Percentiles rank a stretch among this genome's conserved stretches.
Evolutionary conservation across 768 basidiomycete genomes (phyloP).

Genomic region (Hemileccinum rubropunctum): DNA sequence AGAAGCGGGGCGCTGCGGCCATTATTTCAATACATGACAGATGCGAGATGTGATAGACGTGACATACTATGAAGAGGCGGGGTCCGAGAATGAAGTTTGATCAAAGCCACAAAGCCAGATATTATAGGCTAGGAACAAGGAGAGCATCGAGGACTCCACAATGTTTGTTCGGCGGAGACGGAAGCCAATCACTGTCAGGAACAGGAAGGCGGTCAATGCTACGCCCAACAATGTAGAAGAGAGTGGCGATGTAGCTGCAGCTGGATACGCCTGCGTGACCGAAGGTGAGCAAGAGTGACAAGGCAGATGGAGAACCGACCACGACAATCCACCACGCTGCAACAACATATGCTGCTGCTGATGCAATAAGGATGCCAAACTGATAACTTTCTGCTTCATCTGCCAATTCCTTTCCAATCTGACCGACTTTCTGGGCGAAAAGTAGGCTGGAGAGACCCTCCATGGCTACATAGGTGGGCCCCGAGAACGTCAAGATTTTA

Average conservation of each 20-base stretch:
- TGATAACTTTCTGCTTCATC: slow-evolving; percentile 74
- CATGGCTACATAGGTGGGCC: slow-evolving; percentile 76
- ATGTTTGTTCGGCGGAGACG: slow-evolving; percentile 85
- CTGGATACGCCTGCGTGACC: slow-evolving; percentile 65
- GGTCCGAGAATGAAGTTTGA: slow-evolving; percentile 67
- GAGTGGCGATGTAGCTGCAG: slow-evolving; percentile 78
- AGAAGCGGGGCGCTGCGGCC: slow-evolving; percentile 63
- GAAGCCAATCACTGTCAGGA: slow-evolving; percentile 91
- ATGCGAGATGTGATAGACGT: not conserved
- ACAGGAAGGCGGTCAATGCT: slow-evolving; percentile 83
- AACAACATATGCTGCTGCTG: slow-evolving; percentile 75
- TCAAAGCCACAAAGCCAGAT: slow-evolving; percentile 88
- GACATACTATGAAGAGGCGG: slow-evolving; percentile 74
- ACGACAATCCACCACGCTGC: slow-evolving; percentile 86
- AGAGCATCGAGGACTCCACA: slow-evolving; percentile 85
- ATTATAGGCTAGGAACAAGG: slow-evolving; percentile 86
- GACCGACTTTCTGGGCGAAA: slow-evolving; percentile 78
- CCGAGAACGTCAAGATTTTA: slow-evolving; percentile 61
- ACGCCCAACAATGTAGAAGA: slow-evolving; percentile 88
- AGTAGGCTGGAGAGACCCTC: slow-evolving; percentile 84
- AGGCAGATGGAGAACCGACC: slow-evolving; percentile 43
- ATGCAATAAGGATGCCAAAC: slow-evolving; percentile 69
- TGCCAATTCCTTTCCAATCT: slow-evolving; percentile 69
- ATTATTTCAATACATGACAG: slow-evolving; percentile 7
- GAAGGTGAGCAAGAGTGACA: slow-evolving; percentile 9